Percentiles rank a stretch among this genome's conserved stretches.
Evolutionary conservation across 2,329 filamentous ascomycete species (phyloP).

Genomic region (Colletotrichum neosansevieriae): DNA sequence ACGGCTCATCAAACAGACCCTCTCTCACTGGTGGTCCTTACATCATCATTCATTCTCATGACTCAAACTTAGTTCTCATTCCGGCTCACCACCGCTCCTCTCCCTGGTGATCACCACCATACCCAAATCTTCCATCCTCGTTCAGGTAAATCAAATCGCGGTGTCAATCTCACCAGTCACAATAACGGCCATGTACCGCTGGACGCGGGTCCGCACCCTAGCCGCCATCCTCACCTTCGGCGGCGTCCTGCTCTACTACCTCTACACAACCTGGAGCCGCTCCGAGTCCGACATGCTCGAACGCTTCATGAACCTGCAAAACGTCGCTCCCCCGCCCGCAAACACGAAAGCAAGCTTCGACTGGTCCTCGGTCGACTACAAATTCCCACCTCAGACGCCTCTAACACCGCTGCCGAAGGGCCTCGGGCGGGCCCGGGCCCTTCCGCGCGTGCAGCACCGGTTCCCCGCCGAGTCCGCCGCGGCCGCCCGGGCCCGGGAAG

Average conservation of each 20-base stretch:
- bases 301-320: conserved; percentile 48
- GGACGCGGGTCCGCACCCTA: conserved; percentile 31
- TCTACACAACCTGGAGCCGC: conserved; percentile 8
- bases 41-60: background rate
- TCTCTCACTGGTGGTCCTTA: background rate
- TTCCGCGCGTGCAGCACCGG: conserved; percentile 53
- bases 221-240: conserved; percentile 4
- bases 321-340: conserved; percentile 27
- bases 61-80: background rate
- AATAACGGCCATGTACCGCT: conserved; percentile 24
- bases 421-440: conserved; percentile 19
- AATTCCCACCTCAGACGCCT: conserved; percentile 43
- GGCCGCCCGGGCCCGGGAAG: conserved; percentile 45
- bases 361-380: conserved; percentile 49
- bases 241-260: conserved; percentile 20
- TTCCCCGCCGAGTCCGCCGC: conserved; percentile 45
- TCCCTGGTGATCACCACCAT: background rate
- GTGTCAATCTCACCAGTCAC: background rate
- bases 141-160: background rate
- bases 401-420: conserved; percentile 44
- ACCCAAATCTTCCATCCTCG: background rate
- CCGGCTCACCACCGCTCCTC: background rate
- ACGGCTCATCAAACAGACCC: background rate
- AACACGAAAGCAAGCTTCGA: conserved; percentile 51
- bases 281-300: conserved; percentile 43